A percentile compares a stretch with the other conserved stretches of the same genome.
phyloP scores from a whole-genome alignment of 805 yeast genomes.

The Blastobotrys parvus region DNA sequence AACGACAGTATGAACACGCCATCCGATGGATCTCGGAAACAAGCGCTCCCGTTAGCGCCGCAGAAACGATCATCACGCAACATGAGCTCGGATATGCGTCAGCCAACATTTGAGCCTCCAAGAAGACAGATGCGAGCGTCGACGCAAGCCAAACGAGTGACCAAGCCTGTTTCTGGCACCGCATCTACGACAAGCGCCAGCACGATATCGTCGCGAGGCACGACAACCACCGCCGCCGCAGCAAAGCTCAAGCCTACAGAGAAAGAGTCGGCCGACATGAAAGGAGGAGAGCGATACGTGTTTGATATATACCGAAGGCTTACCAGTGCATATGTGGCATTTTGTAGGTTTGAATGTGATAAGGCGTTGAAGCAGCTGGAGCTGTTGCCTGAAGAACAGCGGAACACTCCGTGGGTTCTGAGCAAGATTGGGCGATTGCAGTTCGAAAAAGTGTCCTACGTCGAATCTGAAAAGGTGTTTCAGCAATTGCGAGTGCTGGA shows the following conservation, averaged over 20 bases:
- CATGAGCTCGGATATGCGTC: neutral
- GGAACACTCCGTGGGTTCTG: conserved; percentile 76
- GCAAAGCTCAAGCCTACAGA: neutral
- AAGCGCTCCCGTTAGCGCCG: conserved; percentile 15
- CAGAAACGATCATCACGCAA: conserved; percentile 17
- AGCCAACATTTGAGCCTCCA: conserved; percentile 1
- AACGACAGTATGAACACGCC: conserved; percentile 13
- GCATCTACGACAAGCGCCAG: neutral
- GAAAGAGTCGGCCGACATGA: conserved; percentile 2
- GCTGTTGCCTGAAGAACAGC: conserved; percentile 53
- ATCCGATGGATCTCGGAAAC: conserved; percentile 7
- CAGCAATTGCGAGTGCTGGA: conserved; percentile 55
- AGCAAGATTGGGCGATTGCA: conserved; percentile 72
- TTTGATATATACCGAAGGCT: conserved; percentile 42
- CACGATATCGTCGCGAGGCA: neutral
- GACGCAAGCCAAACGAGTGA: neutral
- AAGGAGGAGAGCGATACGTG: conserved; percentile 30
- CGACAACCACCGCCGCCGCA: neutral
- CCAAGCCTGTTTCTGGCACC: neutral
- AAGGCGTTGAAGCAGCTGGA: conserved; percentile 67
- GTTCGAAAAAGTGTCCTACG: conserved; percentile 82
- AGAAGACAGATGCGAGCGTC: neutral
- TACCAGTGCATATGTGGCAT: conserved; percentile 54
- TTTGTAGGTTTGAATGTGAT: conserved; percentile 63
- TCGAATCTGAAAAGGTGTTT: conserved; percentile 61